Evolutionary conservation across 306 rosid genomes (phyloP).

Genomic region (Fagus sylvatica): DNA sequence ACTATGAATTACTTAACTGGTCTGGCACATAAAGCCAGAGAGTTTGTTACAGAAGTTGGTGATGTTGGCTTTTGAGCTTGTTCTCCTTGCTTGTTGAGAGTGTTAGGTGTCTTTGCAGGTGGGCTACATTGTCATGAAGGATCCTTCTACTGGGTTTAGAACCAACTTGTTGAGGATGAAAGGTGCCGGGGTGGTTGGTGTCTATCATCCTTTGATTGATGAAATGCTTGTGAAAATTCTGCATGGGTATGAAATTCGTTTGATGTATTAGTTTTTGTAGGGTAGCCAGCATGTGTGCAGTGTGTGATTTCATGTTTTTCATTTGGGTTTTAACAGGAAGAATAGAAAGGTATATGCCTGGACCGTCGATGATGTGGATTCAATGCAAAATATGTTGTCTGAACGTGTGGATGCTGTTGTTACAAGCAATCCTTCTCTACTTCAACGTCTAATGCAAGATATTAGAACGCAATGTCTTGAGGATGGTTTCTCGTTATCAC

Average conservation of each 20-base stretch:
- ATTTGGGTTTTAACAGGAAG: constrained; percentile 47
- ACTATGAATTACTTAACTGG: not conserved
- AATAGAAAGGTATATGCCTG: constrained; percentile 80
- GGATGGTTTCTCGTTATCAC: constrained; percentile 63
- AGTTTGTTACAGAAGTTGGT: not conserved
- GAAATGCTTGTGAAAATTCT: constrained; percentile 65
- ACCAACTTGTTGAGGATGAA: constrained; percentile 73
- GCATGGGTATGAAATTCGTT: constrained; percentile 54
- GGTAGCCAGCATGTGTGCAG: not conserved
- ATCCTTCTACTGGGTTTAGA: constrained; percentile 62
- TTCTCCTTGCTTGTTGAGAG: not conserved
- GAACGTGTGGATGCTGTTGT: constrained; percentile 81
- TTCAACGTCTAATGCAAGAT: constrained; percentile 75
- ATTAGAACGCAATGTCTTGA: constrained; percentile 66
- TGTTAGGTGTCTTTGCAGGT: constrained; percentile 53
- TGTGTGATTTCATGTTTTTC: constrained; percentile 18
- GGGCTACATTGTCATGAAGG: constrained; percentile 85
- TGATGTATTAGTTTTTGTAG: constrained; percentile 9
- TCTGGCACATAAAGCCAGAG: not conserved
- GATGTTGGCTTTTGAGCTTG: not conserved
- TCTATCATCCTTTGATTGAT: constrained; percentile 79
- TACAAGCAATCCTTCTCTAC: constrained; percentile 72
- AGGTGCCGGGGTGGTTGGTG: constrained; percentile 83
- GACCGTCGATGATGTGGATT: constrained; percentile 78
- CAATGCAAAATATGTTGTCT: constrained; percentile 65